Conservation (phyloP, 768 basidiomycete species). For the Phanerochaete carnosa region DNA sequence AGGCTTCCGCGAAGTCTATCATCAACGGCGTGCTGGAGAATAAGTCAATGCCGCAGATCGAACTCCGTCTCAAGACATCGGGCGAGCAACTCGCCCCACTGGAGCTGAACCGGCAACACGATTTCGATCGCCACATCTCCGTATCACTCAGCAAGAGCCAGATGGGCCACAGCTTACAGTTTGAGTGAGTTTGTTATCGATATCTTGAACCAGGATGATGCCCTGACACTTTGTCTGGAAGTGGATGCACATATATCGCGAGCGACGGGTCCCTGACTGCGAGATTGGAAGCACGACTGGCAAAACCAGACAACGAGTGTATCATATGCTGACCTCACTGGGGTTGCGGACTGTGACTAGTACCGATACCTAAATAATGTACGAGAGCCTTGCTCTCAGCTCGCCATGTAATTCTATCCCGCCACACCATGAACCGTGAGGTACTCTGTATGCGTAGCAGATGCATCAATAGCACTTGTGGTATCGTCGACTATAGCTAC, state of each 20-base stretch:
- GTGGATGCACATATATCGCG: conserved; percentile 20
- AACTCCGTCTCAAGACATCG: conserved; percentile 35
- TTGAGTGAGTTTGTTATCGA: conserved; percentile 40
- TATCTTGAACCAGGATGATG: neutral
- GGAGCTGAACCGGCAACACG: neutral
- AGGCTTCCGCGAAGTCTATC: neutral
- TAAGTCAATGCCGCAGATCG: conserved; percentile 29
- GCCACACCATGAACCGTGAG: no score
- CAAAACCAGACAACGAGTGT: conserved; percentile 19
- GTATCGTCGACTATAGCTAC: neutral
- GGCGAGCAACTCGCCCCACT: conserved; percentile 28
- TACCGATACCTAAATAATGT: no score
- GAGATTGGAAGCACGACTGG: conserved; percentile 20
- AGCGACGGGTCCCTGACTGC: conserved; percentile 21
- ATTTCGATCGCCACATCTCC: conserved; percentile 29
- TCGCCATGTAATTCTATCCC: no score
- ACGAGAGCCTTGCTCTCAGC: no score
- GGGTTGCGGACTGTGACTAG: no score
- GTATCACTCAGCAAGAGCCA: conserved; percentile 38
- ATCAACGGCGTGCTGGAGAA: neutral
- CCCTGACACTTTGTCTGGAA: conserved; percentile 1
- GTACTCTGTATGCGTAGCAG: neutral
- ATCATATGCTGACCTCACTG: conserved; percentile 18
- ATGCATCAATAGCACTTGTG: neutral
- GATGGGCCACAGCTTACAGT: conserved; percentile 45